Evolutionary conservation across 441 rosid genomes (phyloP), one percentile per base, ranked within the genome.

Genomic region (Manihot esculenta): DNA sequence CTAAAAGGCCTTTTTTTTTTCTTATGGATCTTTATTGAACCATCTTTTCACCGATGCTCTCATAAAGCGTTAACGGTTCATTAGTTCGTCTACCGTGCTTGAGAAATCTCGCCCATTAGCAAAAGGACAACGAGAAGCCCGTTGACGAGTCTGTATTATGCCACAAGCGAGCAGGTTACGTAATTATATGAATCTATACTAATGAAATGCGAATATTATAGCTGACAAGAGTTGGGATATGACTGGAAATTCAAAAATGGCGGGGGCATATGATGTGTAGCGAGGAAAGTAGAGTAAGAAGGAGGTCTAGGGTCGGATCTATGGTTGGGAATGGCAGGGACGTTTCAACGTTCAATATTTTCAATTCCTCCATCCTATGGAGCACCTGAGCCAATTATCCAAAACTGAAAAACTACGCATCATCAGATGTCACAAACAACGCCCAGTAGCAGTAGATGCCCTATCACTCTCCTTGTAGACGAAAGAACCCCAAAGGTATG

Each of bases 401-500:
- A 17, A 18, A 50, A 10, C 3, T 15, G 6, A 54, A 63, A 44
- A 62, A 68, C 64, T 64, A 45, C 56, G 26, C 45, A 5, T 27
- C 27, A 47, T 30, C 12, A 15, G 20, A 23, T 63, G 66, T 11
- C 66, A 7, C 68, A 24, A 45, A 64, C 53, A 30, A 30, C 1
- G 4, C 33, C 33, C 23, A 51, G 4, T 13, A 14, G 9, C n/a
- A 1, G n/a, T 30, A 45, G 41, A 59, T 47, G 33, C 33, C 9
- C 11, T 56, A 1, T 44, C 33, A 41, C 53, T 9, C 23, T 27
- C 20, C 3, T 13, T n/a, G 0, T n/a, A 17, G 17, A 48, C 72
- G 20, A 41, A 42, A 76, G 47, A 26, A 47, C 62, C 75, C 78
- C 56, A 21, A 8, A 21, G 50, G 64, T n/a, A 72, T 38, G 64